Conservation (phyloP, 257 asterid species). For the Fraxinus quadrangulata region DNA sequence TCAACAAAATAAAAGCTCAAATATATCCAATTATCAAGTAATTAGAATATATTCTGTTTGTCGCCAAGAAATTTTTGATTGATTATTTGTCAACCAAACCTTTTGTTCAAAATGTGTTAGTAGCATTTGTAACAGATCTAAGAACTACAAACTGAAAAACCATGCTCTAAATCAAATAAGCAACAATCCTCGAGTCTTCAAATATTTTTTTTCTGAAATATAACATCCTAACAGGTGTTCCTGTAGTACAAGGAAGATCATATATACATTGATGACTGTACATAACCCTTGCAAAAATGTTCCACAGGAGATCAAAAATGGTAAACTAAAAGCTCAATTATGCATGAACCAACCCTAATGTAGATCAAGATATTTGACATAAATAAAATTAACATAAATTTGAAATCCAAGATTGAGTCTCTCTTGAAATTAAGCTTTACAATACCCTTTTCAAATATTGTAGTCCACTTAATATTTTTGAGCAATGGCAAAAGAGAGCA, state of each 20-base stretch:
- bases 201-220: background rate
- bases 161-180: constrained; percentile 13
- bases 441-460: constrained; percentile 4
- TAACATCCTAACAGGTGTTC: background rate
- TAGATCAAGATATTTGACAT: constrained; percentile 15
- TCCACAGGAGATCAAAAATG: background rate
- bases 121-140: background rate
- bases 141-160: background rate
- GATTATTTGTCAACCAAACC: background rate
- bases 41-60: background rate
- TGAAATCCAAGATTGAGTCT: constrained; percentile 13
- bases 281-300: background rate
- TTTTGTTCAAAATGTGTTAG: background rate
- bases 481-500: constrained; percentile 12
- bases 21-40: background rate
- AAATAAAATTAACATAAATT: constrained; percentile 6
- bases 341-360: background rate
- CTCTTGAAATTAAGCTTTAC: constrained; percentile 5
- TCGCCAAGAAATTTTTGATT: background rate
- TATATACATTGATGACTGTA: background rate
- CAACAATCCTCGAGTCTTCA: constrained; percentile 13
- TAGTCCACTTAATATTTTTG: constrained; percentile 7
- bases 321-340: background rate
- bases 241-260: background rate
- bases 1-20: background rate